These are phyloP conservation scores for Coriaria nepalensis DNA, from an alignment of 306 rosid genomes.

Conservation along the genomic window DNA sequence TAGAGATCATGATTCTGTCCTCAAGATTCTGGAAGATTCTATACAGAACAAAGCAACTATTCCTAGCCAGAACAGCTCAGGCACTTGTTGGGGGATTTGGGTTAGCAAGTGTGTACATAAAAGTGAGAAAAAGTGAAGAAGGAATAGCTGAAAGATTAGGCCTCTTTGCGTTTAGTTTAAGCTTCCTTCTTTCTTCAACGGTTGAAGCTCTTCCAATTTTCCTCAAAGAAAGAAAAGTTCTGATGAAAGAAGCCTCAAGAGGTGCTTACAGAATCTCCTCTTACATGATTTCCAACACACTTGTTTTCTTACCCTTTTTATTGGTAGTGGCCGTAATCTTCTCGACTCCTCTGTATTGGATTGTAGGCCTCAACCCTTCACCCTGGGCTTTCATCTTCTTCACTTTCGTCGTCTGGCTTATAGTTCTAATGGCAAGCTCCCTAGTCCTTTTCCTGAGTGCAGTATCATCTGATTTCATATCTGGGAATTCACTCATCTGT, in stretches of 20 bases:
- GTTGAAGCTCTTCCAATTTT: conserved; percentile 84
- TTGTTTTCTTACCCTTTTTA: conserved; percentile 67
- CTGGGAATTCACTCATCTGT: conserved; percentile 77
- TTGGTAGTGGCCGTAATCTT: conserved; percentile 60
- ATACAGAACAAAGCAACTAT: conserved; percentile 80
- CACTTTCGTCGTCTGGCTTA: conserved; percentile 74
- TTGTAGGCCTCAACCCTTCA: conserved; percentile 82
- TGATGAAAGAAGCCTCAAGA: conserved; percentile 84
- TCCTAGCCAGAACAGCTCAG: conserved; percentile 73
- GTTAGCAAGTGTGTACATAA: conserved; percentile 62
- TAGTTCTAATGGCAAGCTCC: conserved; percentile 82
- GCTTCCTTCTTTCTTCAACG: conserved; percentile 78
- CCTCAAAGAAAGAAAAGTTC: conserved; percentile 71
- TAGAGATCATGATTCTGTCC: conserved; percentile 61
- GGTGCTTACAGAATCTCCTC: conserved; percentile 71
- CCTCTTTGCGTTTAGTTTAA: conserved; percentile 74
- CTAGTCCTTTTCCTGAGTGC: conserved; percentile 72
- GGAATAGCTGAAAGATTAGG: conserved; percentile 67
- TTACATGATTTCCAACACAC: conserved; percentile 75
- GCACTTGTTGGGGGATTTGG: conserved; percentile 86
- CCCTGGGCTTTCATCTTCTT: conserved; percentile 50
- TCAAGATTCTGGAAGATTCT: conserved; percentile 78
- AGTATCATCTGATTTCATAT: conserved; percentile 74
- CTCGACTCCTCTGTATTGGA: conserved; percentile 63
- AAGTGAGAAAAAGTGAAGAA: conserved; percentile 51